A percentile compares a stretch with the other conserved stretches of the same genome.
phyloP scores from a whole-genome alignment of 2,329 filamentous ascomycete genomes.

The Aureobasidium sp. region DNA sequence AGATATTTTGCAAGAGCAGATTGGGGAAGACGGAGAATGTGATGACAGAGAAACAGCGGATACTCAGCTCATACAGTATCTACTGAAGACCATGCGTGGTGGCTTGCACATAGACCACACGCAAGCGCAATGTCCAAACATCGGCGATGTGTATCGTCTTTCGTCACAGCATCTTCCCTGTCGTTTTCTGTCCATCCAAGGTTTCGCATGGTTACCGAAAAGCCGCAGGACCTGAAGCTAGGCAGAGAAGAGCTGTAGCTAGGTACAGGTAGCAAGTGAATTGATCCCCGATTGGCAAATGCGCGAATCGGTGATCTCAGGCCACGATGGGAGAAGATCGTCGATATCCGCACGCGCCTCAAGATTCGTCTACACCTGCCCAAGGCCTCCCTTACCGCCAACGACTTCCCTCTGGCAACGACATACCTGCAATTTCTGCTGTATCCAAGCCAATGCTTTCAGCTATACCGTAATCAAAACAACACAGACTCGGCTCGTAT shows the following conservation, averaged over 20 bases:
- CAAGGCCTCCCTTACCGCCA: background rate
- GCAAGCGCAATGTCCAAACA: background rate
- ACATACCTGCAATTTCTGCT: background rate
- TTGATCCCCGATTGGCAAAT: background rate
- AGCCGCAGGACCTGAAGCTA: slow-evolving; percentile 1
- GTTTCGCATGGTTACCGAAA: slow-evolving; percentile 1
- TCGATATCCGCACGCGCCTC: background rate
- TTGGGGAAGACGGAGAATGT: background rate
- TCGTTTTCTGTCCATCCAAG: background rate
- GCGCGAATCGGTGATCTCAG: background rate
- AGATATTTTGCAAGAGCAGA: background rate
- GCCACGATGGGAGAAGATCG: background rate
- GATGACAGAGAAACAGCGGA: background rate
- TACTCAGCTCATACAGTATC: background rate
- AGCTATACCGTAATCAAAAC: background rate
- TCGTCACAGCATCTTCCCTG: slow-evolving; percentile 3
- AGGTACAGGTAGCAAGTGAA: background rate
- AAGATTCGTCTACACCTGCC: background rate
- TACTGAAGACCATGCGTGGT: background rate
- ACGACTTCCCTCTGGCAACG: background rate
- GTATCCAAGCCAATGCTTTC: background rate
- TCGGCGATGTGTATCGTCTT: background rate
- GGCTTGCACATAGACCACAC: background rate
- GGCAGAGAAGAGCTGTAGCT: background rate
- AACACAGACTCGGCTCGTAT: background rate